A percentile compares a stretch with the other conserved stretches of the same genome.
Conservation (phyloP, 371 early-diverging fungal genomes). For the Apophysomyces trapeziformis region DNA sequence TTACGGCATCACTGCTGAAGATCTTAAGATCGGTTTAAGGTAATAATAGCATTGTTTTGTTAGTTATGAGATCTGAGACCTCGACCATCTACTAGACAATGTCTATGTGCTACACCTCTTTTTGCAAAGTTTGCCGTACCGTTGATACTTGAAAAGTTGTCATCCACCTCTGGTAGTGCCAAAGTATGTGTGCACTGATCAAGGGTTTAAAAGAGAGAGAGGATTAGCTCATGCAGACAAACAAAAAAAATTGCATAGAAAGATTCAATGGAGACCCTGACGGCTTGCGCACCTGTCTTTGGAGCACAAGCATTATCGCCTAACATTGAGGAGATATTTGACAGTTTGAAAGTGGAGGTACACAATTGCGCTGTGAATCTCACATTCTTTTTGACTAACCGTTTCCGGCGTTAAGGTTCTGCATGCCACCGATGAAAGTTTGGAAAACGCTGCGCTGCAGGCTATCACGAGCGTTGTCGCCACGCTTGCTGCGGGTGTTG, state of each 20-base stretch:
- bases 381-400: neutral
- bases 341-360: slow-evolving; percentile 72
- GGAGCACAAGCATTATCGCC: slow-evolving; percentile 65
- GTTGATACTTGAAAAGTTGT: slow-evolving; percentile 86
- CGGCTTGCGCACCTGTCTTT: slow-evolving; percentile 80
- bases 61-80: neutral
- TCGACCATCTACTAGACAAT: slow-evolving; percentile 42
- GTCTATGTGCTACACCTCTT: slow-evolving; percentile 71
- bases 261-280: slow-evolving; percentile 86
- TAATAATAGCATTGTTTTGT: slow-evolving; percentile 9
- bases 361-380: neutral
- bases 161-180: slow-evolving; percentile 84
- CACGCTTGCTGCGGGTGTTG: slow-evolving; percentile 50
- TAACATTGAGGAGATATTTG: slow-evolving; percentile 70
- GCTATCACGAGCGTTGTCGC: slow-evolving; percentile 65
- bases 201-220: neutral
- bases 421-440: slow-evolving; percentile 67
- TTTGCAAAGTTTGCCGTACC: slow-evolving; percentile 86
- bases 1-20: slow-evolving; percentile 90
- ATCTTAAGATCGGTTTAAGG: slow-evolving; percentile 80
- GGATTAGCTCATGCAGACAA: slow-evolving; percentile 9
- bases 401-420: slow-evolving; percentile 49
- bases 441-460: slow-evolving; percentile 65
- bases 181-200: slow-evolving; percentile 59
- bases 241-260: slow-evolving; percentile 44